Evolutionary conservation across 441 rosid species (phyloP).

Genomic region (Corymbia calophylla): DNA sequence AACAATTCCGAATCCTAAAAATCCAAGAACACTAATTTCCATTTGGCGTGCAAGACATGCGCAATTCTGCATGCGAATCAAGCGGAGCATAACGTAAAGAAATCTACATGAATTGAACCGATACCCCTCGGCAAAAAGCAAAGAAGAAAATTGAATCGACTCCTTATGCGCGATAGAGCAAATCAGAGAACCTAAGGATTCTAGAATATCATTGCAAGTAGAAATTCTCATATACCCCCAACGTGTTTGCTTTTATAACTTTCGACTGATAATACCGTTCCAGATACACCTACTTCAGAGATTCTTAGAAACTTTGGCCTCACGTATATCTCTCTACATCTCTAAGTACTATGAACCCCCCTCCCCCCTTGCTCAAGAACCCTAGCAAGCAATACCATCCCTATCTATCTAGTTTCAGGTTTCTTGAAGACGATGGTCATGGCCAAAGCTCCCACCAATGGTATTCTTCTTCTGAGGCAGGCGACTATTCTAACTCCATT

Average conservation of each 20-base stretch:
- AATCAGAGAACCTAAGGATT: neutral
- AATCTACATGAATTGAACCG: neutral
- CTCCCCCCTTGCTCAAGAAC: neutral
- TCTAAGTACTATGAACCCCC: neutral
- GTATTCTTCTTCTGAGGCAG: neutral
- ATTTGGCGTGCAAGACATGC: neutral
- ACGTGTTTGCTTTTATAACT: neutral
- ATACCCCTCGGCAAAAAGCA: neutral
- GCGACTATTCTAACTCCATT: neutral
- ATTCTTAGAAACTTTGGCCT: neutral
- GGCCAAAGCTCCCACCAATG: neutral
- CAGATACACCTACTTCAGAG: neutral
- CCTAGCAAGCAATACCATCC: neutral
- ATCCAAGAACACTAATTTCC: neutral
- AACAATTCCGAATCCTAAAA: neutral
- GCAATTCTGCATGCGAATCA: neutral
- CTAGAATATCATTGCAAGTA: neutral
- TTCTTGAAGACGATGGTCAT: neutral
- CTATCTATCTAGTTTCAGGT: neutral
- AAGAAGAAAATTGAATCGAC: neutral
- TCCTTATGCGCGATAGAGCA: neutral
- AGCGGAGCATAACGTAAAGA: neutral
- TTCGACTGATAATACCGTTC: neutral
- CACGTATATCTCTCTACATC: neutral
- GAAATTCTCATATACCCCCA: neutral